Percentiles rank a stretch among this genome's conserved stretches.
These are phyloP conservation scores for Arctium minus DNA, from an alignment of 129 eudicot genomes.

Conservation along the genomic window DNA sequence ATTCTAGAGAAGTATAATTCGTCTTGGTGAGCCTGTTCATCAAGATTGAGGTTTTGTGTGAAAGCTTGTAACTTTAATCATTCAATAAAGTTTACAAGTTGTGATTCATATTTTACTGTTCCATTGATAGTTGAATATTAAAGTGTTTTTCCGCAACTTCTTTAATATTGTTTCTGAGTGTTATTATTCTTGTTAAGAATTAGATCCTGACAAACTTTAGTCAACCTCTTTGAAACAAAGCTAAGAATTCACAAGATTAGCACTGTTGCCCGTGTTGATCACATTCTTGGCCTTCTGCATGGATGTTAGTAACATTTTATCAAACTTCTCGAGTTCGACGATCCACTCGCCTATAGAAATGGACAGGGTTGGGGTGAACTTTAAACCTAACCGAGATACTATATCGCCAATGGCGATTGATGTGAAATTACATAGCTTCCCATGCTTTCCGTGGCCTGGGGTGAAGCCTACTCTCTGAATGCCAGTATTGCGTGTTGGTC, in stretches of 20 bases:
- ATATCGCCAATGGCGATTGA: not conserved
- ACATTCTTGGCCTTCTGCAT: constrained; percentile 20
- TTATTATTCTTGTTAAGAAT: too few relatives aligned
- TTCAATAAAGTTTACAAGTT: too few relatives aligned
- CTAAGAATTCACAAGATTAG: not conserved
- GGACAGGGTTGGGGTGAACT: not conserved
- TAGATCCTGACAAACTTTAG: too few relatives aligned
- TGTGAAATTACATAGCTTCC: not conserved
- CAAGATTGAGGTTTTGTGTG: too few relatives aligned
- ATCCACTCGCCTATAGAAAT: not conserved
- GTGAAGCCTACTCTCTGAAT: not conserved
- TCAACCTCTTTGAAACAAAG: not conserved
- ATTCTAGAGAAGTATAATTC: too few relatives aligned
- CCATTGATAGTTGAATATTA: too few relatives aligned
- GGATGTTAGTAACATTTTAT: not conserved
- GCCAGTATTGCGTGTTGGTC: not conserved
- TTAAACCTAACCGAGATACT: not conserved
- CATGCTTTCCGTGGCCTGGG: not conserved
- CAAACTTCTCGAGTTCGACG: not conserved
- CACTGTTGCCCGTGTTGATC: not conserved
- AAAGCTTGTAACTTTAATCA: too few relatives aligned
- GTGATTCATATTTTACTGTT: too few relatives aligned
- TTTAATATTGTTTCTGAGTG: too few relatives aligned
- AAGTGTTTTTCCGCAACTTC: too few relatives aligned
- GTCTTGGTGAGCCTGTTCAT: too few relatives aligned